These are phyloP conservation scores for Mortierella sp. DNA, from an alignment of 371 early-diverging fungal genomes.

Conservation along the genomic window DNA sequence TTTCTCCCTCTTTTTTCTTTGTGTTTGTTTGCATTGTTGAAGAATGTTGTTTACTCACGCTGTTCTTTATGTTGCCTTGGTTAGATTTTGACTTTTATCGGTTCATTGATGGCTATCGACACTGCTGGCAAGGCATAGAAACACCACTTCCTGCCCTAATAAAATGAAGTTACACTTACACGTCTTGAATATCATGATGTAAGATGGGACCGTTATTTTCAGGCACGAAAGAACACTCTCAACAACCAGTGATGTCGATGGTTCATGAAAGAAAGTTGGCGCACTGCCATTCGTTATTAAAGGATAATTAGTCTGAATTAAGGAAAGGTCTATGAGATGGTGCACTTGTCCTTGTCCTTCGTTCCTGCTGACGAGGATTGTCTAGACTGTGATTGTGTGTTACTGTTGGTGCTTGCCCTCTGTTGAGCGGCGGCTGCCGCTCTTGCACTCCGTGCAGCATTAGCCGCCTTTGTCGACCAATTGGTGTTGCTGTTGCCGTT, in stretches of 20 bases:
- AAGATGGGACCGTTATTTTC: not conserved
- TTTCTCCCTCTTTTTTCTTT: not conserved
- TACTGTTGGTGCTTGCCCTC: slow-evolving; percentile 20
- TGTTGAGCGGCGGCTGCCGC: slow-evolving; percentile 36
- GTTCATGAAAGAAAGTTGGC: not conserved
- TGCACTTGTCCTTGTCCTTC: slow-evolving; percentile 55
- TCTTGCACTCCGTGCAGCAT: slow-evolving; percentile 27
- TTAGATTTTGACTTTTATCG: slow-evolving; percentile 91
- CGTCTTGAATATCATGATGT: too few relatives aligned
- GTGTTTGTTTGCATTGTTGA: not conserved
- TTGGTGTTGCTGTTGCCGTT: slow-evolving; percentile 11
- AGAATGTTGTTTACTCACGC: not conserved
- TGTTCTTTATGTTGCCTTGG: slow-evolving; percentile 1
- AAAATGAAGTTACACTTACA: not conserved
- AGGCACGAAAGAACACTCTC: not conserved
- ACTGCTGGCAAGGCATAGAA: slow-evolving; percentile 38
- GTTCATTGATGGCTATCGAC: slow-evolving; percentile 88
- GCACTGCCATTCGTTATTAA: slow-evolving; percentile 21
- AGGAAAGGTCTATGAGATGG: slow-evolving; percentile 20
- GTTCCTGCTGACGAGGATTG: slow-evolving; percentile 25
- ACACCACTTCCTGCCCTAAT: not conserved
- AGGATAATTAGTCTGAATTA: not conserved
- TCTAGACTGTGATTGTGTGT: slow-evolving; percentile 12
- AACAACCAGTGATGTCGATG: not conserved
- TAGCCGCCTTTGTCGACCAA: slow-evolving; percentile 23